phyloP scores from a whole-genome alignment of 306 rosid genomes.

The Comarum palustre region DNA sequence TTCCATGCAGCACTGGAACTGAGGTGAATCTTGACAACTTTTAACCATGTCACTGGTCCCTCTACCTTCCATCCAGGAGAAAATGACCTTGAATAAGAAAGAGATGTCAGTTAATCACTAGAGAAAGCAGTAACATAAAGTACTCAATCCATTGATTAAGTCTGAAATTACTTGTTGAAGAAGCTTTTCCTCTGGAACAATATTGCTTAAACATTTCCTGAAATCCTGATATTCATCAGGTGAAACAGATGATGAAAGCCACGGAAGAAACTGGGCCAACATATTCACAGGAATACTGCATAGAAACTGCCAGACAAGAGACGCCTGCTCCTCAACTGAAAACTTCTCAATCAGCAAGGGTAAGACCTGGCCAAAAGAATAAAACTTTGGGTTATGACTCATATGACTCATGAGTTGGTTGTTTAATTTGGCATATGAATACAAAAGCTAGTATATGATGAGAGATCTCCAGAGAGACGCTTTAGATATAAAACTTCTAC shows the following conservation, averaged over 20 bases:
- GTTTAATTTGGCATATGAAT: neutral
- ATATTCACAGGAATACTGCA: constrained; percentile 97
- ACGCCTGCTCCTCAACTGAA: constrained; percentile 84
- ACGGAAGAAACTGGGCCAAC: constrained; percentile 91
- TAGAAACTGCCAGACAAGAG: constrained; percentile 93
- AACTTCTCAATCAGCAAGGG: constrained; percentile 90
- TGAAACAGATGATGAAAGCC: constrained; percentile 85
- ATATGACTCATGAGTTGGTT: too few relatives aligned
- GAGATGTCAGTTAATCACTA: constrained; percentile 19
- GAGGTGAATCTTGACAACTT: constrained; percentile 46
- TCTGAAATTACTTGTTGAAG: constrained; percentile 73
- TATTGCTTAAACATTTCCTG: constrained; percentile 63
- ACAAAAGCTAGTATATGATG: neutral
- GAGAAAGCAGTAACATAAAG: constrained; percentile 26
- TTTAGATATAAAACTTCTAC: neutral
- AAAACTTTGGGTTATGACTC: neutral
- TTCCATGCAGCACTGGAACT: constrained; percentile 31
- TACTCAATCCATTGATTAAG: constrained; percentile 20
- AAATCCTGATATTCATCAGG: constrained; percentile 77
- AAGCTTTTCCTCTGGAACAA: constrained; percentile 93
- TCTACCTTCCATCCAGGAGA: constrained; percentile 85
- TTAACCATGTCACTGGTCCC: constrained; percentile 29
- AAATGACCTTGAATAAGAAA: constrained; percentile 71
- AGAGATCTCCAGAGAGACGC: neutral
- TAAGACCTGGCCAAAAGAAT: constrained; percentile 66